Percentiles rank a stretch among this genome's conserved stretches.
Evolutionary conservation across 176 grass and related monocot genomes (phyloP).

Genomic region (Chloris gayana): DNA sequence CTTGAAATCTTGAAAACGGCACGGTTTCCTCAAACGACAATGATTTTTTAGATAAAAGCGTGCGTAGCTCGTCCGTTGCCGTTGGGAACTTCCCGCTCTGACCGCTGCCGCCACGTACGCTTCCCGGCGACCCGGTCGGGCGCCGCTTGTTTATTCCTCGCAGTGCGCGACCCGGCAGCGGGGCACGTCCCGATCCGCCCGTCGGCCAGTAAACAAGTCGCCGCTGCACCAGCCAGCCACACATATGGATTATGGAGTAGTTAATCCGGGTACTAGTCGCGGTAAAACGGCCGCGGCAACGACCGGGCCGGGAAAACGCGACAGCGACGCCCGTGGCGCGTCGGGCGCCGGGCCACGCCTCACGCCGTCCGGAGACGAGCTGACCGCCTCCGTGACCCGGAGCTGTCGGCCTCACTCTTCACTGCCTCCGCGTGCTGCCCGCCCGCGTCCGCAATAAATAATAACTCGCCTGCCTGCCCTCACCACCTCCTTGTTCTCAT

Average conservation of each 20-base stretch:
- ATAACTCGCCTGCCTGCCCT: neutral
- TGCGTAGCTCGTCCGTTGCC: conserved; percentile 2
- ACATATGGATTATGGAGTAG: neutral
- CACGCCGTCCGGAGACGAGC: neutral
- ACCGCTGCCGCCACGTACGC: conserved; percentile 31
- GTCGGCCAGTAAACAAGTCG: conserved; percentile 30
- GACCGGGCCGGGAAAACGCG: neutral
- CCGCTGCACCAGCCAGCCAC: neutral
- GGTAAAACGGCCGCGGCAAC: neutral
- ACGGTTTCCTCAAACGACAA: neutral
- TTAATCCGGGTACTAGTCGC: neutral
- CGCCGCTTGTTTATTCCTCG: conserved; percentile 42
- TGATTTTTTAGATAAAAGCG: too few relatives aligned
- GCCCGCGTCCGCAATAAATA: conserved; percentile 48
- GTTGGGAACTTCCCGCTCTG: conserved; percentile 29
- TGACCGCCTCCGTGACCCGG: conserved; percentile 35
- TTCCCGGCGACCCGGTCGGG: conserved; percentile 6
- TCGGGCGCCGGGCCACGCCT: conserved; percentile 18
- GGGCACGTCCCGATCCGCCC: neutral
- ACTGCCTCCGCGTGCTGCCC: conserved; percentile 23
- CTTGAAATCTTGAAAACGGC: neutral
- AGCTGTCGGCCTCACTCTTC: conserved; percentile 7
- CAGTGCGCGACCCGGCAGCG: conserved; percentile 20
- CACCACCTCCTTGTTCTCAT: neutral
- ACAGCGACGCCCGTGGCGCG: conserved; percentile 4